Percentiles rank a stretch among this genome's conserved stretches.
Evolutionary conservation across 345 rosid genomes (phyloP).

Genomic region (Combretum micranthum): DNA sequence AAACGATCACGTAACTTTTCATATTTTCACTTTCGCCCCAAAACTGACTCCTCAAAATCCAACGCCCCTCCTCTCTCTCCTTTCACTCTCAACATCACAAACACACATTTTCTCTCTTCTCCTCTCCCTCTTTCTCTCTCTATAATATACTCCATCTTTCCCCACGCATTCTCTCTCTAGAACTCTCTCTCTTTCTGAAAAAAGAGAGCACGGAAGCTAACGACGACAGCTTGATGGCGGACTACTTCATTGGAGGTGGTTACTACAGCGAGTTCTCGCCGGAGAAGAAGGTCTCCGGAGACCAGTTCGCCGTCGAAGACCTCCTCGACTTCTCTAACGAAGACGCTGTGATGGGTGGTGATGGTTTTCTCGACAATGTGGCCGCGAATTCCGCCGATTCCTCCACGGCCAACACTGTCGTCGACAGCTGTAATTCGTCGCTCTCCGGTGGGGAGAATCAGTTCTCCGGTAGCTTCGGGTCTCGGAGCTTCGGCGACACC

Average conservation of each 20-base stretch:
- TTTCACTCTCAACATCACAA: conserved; percentile 6
- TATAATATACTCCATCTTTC: background rate
- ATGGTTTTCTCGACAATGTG: conserved; percentile 32
- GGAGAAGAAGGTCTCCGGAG: conserved; percentile 31
- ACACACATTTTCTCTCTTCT: conserved; percentile 11
- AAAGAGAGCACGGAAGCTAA: background rate
- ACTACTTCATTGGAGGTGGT: conserved; percentile 22
- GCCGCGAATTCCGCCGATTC: conserved; percentile 34
- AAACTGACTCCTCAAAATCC: conserved; percentile 42
- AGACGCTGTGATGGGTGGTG: conserved; percentile 28
- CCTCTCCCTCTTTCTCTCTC: background rate
- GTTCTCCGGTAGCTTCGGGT: conserved; percentile 13
- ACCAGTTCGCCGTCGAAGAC: conserved; percentile 54
- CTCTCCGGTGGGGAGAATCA: conserved; percentile 29
- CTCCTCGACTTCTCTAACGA: conserved; percentile 65
- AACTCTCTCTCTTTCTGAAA: background rate
- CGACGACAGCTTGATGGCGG: conserved; percentile 35
- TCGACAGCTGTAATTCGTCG: conserved; percentile 39
- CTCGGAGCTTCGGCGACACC: conserved; percentile 32
- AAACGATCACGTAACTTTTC: conserved; percentile 10
- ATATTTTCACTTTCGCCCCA: conserved; percentile 28
- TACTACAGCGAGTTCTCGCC: conserved; percentile 26
- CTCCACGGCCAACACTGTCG: conserved; percentile 30
- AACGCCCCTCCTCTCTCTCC: conserved; percentile 9
- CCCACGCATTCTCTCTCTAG: background rate